These are phyloP conservation scores for Euphorbia schlechtendalii DNA, from an alignment of 441 rosid genomes.

Conservation along the genomic window DNA sequence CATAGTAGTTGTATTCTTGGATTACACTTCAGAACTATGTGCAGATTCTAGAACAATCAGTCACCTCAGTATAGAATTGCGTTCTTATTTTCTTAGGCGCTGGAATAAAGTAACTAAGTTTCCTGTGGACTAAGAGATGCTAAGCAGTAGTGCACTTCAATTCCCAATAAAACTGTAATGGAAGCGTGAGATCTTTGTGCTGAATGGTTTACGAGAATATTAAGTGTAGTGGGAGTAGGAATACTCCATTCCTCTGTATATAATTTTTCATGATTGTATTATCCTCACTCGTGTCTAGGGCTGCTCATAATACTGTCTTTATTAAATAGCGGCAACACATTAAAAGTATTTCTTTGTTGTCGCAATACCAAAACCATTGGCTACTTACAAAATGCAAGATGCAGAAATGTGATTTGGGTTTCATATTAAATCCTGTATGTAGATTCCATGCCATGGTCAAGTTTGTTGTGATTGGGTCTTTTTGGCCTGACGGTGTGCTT, in stretches of 20 bases:
- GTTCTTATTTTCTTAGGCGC: not conserved
- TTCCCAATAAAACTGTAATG: not conserved
- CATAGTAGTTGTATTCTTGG: not conserved
- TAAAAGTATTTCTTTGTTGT: not conserved
- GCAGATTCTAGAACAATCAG: not conserved
- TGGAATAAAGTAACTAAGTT: not conserved
- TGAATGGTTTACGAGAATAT: no score
- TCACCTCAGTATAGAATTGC: not conserved
- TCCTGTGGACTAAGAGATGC: not conserved
- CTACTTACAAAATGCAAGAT: not conserved
- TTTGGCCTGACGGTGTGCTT: not conserved
- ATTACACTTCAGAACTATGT: not conserved
- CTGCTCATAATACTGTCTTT: not conserved
- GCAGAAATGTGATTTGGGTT: not conserved
- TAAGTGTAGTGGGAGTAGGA: not conserved
- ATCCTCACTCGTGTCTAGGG: not conserved
- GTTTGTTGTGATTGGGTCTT: not conserved
- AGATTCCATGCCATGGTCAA: not conserved
- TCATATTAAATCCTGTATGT: not conserved
- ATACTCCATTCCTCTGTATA: not conserved
- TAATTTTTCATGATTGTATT: not conserved
- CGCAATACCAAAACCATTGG: no score
- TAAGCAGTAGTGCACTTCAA: not conserved
- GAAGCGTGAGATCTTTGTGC: not conserved
- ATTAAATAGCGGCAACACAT: no score